Evolutionary conservation across 169 alveolate species (phyloP).

Genomic region (Eimeria acervulina): DNA sequence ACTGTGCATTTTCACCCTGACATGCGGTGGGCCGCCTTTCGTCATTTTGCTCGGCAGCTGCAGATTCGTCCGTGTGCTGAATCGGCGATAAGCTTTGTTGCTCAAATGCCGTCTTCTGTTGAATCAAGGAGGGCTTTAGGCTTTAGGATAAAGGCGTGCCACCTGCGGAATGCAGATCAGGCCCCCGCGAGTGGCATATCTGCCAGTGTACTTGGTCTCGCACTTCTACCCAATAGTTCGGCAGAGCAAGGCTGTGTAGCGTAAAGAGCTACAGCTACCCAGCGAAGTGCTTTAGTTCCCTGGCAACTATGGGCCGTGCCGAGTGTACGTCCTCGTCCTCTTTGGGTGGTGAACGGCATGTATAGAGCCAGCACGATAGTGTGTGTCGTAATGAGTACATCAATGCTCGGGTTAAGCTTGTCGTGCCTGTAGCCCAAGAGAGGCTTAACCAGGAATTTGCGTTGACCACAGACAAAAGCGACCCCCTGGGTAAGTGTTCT

Average conservation of each 20-base stretch:
- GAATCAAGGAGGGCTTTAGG: background rate
- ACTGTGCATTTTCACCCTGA: background rate
- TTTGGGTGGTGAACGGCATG: background rate
- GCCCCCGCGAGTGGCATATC: background rate
- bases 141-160: background rate
- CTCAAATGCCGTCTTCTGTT: background rate
- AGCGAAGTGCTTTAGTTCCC: too few relatives aligned
- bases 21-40: background rate
- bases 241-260: background rate
- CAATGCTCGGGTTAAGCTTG: background rate
- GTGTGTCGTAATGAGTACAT: background rate
- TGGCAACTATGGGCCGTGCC: background rate
- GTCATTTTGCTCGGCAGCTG: background rate
- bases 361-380: background rate
- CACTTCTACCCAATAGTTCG: background rate
- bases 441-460: too few relatives aligned
- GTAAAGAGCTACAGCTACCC: background rate
- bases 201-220: background rate
- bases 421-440: background rate
- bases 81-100: background rate
- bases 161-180: background rate
- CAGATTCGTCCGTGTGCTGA: background rate
- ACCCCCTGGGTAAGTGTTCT: background rate
- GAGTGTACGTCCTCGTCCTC: background rate
- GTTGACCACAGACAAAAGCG: background rate